Evolutionary conservation across 345 rosid genomes (phyloP).

Genomic region (Populus davidiana): DNA sequence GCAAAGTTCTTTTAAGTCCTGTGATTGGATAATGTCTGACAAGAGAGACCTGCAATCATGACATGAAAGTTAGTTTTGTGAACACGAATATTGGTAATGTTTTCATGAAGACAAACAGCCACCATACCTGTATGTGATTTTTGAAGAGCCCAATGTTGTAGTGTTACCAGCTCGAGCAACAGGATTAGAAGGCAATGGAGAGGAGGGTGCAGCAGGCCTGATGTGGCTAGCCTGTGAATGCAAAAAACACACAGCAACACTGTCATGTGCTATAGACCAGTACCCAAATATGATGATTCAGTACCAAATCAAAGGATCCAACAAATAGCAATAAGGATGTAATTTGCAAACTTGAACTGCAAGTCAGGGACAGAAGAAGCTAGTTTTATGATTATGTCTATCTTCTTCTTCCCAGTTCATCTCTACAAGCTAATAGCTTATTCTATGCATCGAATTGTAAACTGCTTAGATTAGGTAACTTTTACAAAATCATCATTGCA

Average conservation of each 20-base stretch:
- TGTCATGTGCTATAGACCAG: constrained; percentile 4
- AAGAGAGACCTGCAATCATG: constrained; percentile 74
- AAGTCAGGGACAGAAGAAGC: not conserved
- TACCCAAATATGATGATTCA: not conserved
- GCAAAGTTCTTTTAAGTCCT: constrained; percentile 91
- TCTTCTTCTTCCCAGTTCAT: not conserved
- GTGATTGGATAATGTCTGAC: constrained; percentile 90
- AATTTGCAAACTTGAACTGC: not conserved
- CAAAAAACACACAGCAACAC: constrained; percentile 6
- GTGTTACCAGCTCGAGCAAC: constrained; percentile 45
- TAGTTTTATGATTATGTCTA: not conserved
- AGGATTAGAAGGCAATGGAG: constrained; percentile 46
- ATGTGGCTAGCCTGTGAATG: constrained; percentile 54
- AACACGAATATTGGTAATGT: constrained; percentile 9
- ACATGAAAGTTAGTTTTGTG: constrained; percentile 32
- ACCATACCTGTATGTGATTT: constrained; percentile 75
- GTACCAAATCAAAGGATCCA: not conserved
- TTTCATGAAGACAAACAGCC: not conserved
- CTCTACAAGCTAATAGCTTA: not conserved
- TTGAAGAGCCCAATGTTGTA: constrained; percentile 49
- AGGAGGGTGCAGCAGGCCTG: constrained; percentile 44
- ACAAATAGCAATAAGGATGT: not conserved
- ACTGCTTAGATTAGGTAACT: not conserved
- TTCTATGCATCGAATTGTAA: not conserved
- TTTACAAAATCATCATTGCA: constrained; percentile 2